These are phyloP conservation scores for Pythium monospermum DNA, from an alignment of 352 stramenopile genomes.

Conservation along the genomic window DNA sequence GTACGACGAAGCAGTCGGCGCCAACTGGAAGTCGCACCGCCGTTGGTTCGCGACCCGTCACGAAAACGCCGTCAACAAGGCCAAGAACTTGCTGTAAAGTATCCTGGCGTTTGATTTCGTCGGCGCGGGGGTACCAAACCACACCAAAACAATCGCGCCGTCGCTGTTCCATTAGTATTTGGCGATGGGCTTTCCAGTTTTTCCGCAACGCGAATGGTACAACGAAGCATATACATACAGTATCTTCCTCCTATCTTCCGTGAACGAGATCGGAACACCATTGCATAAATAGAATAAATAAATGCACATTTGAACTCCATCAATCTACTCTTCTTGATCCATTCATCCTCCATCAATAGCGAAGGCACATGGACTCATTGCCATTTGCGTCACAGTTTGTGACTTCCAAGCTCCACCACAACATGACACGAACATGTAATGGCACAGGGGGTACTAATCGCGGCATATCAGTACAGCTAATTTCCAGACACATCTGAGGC, in stretches of 20 bases:
- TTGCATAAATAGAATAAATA: background rate
- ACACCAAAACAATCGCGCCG: background rate
- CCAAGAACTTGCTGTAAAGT: constrained; percentile 54
- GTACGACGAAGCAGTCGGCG: constrained; percentile 56
- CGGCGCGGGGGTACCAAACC: background rate
- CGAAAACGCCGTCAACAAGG: constrained; percentile 79
- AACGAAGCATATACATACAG: background rate
- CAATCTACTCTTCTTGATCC: too few relatives aligned
- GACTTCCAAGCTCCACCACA: too few relatives aligned
- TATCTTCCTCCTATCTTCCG: background rate
- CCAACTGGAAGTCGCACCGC: constrained; percentile 73
- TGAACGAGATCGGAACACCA: background rate
- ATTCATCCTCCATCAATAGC: too few relatives aligned
- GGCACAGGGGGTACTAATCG: too few relatives aligned
- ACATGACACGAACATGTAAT: too few relatives aligned
- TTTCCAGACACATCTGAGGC: too few relatives aligned
- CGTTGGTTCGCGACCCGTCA: constrained; percentile 57
- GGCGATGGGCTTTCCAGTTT: background rate
- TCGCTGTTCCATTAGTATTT: too few relatives aligned
- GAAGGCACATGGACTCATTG: too few relatives aligned
- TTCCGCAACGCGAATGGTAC: background rate
- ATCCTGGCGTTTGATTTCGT: background rate
- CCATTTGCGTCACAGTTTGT: too few relatives aligned
- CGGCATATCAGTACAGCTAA: too few relatives aligned
- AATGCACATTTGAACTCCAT: too few relatives aligned